A percentile compares a stretch with the other conserved stretches of the same genome.
Evolutionary conservation across 371 early-diverging fungal genomes (phyloP).

Genomic region (Mortierella sp.): DNA sequence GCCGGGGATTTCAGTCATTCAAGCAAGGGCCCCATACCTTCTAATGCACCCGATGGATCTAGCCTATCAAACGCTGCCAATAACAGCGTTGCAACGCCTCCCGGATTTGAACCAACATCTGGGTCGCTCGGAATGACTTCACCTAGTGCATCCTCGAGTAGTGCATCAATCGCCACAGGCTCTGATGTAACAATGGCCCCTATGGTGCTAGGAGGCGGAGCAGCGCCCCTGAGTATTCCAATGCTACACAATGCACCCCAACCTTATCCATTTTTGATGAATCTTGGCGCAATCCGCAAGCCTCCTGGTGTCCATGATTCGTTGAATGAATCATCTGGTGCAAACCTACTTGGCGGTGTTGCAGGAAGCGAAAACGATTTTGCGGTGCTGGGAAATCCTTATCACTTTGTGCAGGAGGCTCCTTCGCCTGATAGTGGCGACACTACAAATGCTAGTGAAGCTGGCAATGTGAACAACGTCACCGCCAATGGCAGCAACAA

Average conservation of each 20-base stretch:
- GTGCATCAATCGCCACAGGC: not conserved
- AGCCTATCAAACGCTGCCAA: constrained; percentile 3
- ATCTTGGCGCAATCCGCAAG: constrained; percentile 39
- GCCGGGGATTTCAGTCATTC: constrained; percentile 13
- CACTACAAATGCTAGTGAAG: constrained; percentile 3
- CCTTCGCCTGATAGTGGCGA: not conserved
- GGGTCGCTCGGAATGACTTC: constrained; percentile 7
- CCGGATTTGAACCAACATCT: constrained; percentile 18
- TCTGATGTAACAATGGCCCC: not conserved
- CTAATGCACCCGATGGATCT: not conserved
- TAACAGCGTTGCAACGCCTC: constrained; percentile 9
- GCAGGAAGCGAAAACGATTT: not conserved
- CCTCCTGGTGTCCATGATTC: constrained; percentile 10
- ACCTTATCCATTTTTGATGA: constrained; percentile 24
- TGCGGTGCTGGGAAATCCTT: not conserved
- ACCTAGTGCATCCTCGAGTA: constrained; percentile 5
- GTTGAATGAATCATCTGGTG: constrained; percentile 6
- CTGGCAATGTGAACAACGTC: constrained; percentile 2
- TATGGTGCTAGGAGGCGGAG: not conserved
- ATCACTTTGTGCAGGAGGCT: not conserved
- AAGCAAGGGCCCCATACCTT: constrained; percentile 4
- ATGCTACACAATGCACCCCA: constrained; percentile 25
- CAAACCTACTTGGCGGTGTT: not conserved
- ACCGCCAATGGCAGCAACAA: not conserved
- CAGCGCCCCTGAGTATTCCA: constrained; percentile 1